Base-by-base conservation (phyloP, 352 stramenopile genomes). In the Phytophthora hibernalis region DNA sequence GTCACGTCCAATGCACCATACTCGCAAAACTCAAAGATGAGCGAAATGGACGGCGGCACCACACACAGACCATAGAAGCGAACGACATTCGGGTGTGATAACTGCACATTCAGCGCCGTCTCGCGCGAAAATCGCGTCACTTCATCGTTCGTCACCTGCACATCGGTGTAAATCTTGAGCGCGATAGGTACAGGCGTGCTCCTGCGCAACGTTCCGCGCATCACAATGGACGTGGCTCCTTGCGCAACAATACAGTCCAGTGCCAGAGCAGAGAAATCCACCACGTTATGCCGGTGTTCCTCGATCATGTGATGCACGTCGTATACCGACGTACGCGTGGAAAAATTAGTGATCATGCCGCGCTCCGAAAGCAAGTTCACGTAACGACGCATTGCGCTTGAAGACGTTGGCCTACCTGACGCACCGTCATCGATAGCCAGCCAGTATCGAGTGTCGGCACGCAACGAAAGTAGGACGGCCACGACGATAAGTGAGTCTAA, bases 291-390 rank as follows among this genome's bases (percentile, higher is more conserved):
- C 1, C 81, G 72, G 45, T 93, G 85, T 53, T 93, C 84, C 54
- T 96, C 88, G 22, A 96, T 96, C 86, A 96, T 93, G 38, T 82
- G 86, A 35, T 96, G 88, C 2, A 96, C 88, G 56, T 96, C 87
- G 68, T 96, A 96, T 21, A 96, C 88, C 0, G 86, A 95, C 16
- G 88, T 96, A 16, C 85, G 86, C 4, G 88, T 96, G 8, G 88
- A 96, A 57, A 95, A 96, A 47, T 91, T 93, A 11, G 87, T 95
- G 49, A 95, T 91, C 80, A 95, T 91, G 18, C 88, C 88, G 56
- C 83, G 83, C 38, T 96, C 88, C 9, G 88, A 85, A 0, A 96
- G 68, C 28, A 93, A 72, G 11, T 77, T 83, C 68, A 93, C 76
- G 42, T 93, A 94, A 8, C 82, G 78, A 18, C 83, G 85, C 75